A percentile compares a stretch with the other conserved stretches of the same genome.
phyloP scores from a whole-genome alignment of 2,329 filamentous ascomycete genomes.

The Xylaria sp. region DNA sequence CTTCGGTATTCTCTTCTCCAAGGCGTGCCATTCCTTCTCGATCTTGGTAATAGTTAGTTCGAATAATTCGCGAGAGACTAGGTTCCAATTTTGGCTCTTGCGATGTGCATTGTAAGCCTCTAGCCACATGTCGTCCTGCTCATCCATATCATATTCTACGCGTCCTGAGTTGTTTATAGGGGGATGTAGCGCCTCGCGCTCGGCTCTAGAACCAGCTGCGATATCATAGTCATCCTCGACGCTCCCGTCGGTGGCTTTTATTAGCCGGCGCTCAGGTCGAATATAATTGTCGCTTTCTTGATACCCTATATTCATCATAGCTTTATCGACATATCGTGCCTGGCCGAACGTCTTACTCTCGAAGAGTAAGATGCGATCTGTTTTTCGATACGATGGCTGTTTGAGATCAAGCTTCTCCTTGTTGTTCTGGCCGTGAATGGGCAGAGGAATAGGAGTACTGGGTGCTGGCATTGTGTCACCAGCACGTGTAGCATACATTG shows the following conservation, averaged over 20 bases:
- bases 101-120: conserved; percentile 81
- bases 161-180: conserved; percentile 68
- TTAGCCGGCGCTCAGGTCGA: conserved; percentile 74
- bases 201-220: conserved; percentile 53
- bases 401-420: conserved; percentile 82
- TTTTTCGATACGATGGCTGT: conserved; percentile 74
- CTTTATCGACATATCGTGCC: conserved; percentile 91
- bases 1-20: conserved; percentile 97
- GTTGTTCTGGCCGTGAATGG: conserved; percentile 78
- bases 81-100: conserved; percentile 74
- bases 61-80: conserved; percentile 91
- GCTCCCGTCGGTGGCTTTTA: conserved; percentile 65
- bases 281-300: conserved; percentile 92
- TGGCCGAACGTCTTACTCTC: conserved; percentile 87
- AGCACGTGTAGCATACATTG: conserved; percentile 59
- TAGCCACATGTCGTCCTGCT: conserved; percentile 97
- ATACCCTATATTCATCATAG: conserved; percentile 95
- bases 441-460: conserved; percentile 69
- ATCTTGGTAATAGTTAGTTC: conserved; percentile 99
- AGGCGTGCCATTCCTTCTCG: conserved; percentile 95
- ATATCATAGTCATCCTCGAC: conserved; percentile 65
- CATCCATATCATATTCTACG: conserved; percentile 99
- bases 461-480: conserved; percentile 53
- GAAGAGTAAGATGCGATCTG: conserved; percentile 79
- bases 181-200: conserved; percentile 57